These are phyloP conservation scores for Russula dissimulans DNA, from an alignment of 768 basidiomycete species.

Conservation along the genomic window DNA sequence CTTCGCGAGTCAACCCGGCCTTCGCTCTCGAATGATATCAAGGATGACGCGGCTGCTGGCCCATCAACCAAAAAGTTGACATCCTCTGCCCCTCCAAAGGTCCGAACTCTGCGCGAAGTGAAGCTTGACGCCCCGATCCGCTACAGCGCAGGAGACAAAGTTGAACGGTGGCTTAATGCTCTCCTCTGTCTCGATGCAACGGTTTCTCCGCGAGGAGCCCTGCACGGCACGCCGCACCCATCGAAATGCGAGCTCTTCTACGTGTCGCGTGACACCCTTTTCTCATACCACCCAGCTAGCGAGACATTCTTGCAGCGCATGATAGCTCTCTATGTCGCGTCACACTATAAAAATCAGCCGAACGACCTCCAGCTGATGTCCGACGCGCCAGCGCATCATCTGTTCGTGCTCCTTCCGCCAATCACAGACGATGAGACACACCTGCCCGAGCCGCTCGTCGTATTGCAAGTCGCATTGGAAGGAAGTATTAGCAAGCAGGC, in stretches of 20 bases:
- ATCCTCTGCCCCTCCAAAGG: slow-evolving; percentile 50
- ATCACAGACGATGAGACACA: slow-evolving; percentile 83
- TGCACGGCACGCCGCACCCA: slow-evolving; percentile 88
- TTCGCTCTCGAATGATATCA: slow-evolving; percentile 56
- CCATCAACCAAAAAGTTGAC: slow-evolving; percentile 41
- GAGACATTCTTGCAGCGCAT: slow-evolving; percentile 96
- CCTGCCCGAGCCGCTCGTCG: slow-evolving; percentile 91
- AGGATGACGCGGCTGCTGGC: slow-evolving; percentile 33
- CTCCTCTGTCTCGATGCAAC: slow-evolving; percentile 89
- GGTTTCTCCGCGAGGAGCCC: slow-evolving; percentile 39
- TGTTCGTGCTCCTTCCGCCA: slow-evolving; percentile 92
- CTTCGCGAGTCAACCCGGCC: slow-evolving; percentile 86
- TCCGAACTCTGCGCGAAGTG: slow-evolving; percentile 81
- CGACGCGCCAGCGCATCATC: slow-evolving; percentile 93
- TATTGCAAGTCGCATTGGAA: slow-evolving; percentile 92
- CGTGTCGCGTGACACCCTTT: slow-evolving; percentile 91
- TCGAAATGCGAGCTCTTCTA: slow-evolving; percentile 91
- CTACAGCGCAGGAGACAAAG: slow-evolving; percentile 74
- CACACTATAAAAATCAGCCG: slow-evolving; percentile 98
- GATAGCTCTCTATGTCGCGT: slow-evolving; percentile 96
- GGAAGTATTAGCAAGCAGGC: slow-evolving; percentile 81
- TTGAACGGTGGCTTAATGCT: slow-evolving; percentile 91
- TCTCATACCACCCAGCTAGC: slow-evolving; percentile 95
- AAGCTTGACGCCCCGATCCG: slow-evolving; percentile 94
- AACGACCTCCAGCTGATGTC: slow-evolving; percentile 97